Evolutionary conservation across 192 early-diverging fungal genomes (phyloP), one percentile per base, ranked within the genome.

Genomic region (Backusella morwellensis): DNA sequence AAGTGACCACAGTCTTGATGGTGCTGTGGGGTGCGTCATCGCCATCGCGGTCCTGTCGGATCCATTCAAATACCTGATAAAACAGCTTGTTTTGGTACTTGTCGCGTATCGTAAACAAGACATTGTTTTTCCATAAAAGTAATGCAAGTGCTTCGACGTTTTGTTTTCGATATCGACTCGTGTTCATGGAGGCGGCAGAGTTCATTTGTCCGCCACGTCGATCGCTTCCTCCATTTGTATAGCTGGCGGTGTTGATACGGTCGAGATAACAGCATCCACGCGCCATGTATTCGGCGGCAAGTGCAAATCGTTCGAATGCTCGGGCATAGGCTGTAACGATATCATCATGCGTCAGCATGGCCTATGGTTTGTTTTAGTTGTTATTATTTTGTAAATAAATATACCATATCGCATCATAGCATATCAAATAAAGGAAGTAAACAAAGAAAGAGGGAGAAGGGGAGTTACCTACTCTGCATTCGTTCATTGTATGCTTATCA

Each of bases 191-290:
- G 71, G 75, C 50, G 82, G 69, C 73, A 83, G 83, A 32, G 80
- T 83, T 80, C 86, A 59, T 50, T 54, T 70, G 78, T 78, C n/a
- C 56, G 17, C 52, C 52, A 7, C 54, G 21, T 63, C 56, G 23
- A 29, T 23, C 56, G 3, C 56, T 63, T 14, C 11, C 4, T 29
- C 54, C 70, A 29, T 44, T 70, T n/a, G 83, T 15, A 35, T 77
- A 77, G 29, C 54, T 75, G 36, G 85, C 75, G 19, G 84, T 69
- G 21, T 90, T 85, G 35, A 87, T 81, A 29, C 88, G 81, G 76
- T 96, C 94, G 54, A 96, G 85, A 74, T 92, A 93, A 21, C 92
- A 89, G 76, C 95, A 96, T 1, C 90, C 84, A 26, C 63, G 68
- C 77, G 91, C 86, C 12, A 87, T 81, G 76, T 87, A 90, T 35